Evolutionary conservation across 306 rosid species (phyloP), one percentile per base, ranked within the genome.

Genomic region (Fragaria vesca): DNA sequence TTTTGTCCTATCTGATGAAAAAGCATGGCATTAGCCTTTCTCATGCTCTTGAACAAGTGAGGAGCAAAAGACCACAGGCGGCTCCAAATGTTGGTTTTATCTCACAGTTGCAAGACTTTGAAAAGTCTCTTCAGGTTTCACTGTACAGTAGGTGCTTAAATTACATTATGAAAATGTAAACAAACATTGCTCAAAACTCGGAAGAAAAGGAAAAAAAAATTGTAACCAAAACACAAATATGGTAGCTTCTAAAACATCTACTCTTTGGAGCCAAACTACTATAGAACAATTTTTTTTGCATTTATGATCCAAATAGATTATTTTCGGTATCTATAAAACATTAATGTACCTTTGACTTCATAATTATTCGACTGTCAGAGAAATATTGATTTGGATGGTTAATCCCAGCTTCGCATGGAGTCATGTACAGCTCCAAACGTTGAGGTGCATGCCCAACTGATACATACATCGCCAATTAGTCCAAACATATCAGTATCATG

Each of bases 361-460:
- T 76, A 74, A 92, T 79, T 77, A 85, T 87, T 83, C 81, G 93
- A 78, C 99, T 93, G 80, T 93, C 99, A 73, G 79, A 85, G 82
- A 95, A 92, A 85, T 95, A 95, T 81, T 92, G 97, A 87, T 92
- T 95, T 73, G 99, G 97, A 89, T 95, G 99, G 84, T 93, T 92
- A 83, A 95, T 91, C 86, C 99, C 99, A n/a, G 97, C 83, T 78
- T 95, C 97, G 71, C 93, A 87, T 13, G 91, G 80, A 71, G 84
- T 63, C 91, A 81, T 92, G 97, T 47, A 91, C 78, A 72, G 93
- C 89, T 91, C 91, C 99, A 83, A 95, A 95, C 20, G 97, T 91
- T 85, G 88, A 85, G 81, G 99, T 95, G 87, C 97, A 95, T n/a
- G 99, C 97, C 34, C 84, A 95, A 81, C 97, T 95, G 87, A 78